Base-by-base conservation (phyloP, 371 early-diverging fungal genomes). In the Lichtheimia hyalospora region DNA sequence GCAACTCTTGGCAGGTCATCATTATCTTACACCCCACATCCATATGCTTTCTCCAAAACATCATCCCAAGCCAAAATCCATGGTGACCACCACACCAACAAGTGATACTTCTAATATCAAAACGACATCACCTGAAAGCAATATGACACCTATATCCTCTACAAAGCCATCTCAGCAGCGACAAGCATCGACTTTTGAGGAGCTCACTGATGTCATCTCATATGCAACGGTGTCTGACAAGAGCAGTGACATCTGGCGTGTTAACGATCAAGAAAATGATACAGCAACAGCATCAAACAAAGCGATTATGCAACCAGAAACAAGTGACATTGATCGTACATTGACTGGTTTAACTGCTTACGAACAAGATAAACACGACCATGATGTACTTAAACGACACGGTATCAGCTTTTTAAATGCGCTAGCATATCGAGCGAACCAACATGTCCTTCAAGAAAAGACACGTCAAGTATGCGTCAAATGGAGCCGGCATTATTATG, bases 391-490 rank as follows among this genome's bases (percentile, higher is more conserved):
- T 5, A 73, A 74, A 27, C 74, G 84, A 14, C 85, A 88, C 58
- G 86, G 85, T 1, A 73, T 75, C 23, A 78, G 82, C 0, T 88
- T 88, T 58, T 53, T 88, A 49, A 82, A 83, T 5, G 65, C 82
- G 3, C 77, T 79, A 46, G 52, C 79, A 8, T 62, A 75, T 14
- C 74, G 81, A 20, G 71, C 81, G 6, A 79, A 73, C 52, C 63
- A 80, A 5, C 79, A 74, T 18, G 74, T 81, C 14, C 77, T 82
- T 5, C 84, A 89, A 27, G 75, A 79, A 27, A 85, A 86, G 53
- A 86, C 86, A 3, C 69, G 77, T 20, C 76, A 77, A 48, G 79
- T 86, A 5, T 85, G 85, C 39, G 64, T 69, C 1, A 83, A 85
- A 63, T 87, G 89, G 88, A 73, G 74, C 7, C 20, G 50, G 5